Percentiles rank a stretch among this genome's conserved stretches.
Conservation (phyloP, 116 monocot genomes). For the Cymodocea nodosa region DNA sequence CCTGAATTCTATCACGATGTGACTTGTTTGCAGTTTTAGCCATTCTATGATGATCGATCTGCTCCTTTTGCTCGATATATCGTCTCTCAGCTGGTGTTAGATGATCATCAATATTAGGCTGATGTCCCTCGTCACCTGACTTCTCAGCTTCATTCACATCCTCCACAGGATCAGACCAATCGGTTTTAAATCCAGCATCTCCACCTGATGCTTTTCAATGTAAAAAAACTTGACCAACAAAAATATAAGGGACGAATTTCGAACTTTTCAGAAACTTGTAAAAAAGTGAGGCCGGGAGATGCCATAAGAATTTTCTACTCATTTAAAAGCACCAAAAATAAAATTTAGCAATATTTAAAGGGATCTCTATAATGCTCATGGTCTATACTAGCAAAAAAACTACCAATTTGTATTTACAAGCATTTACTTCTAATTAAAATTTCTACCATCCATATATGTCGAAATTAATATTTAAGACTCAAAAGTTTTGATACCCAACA, state of each 20-base stretch:
- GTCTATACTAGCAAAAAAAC: too few relatives aligned
- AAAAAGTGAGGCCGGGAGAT: too few relatives aligned
- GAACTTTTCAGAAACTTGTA: too few relatives aligned
- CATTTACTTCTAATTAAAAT: too few relatives aligned
- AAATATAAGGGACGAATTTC: background rate
- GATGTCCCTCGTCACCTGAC: constrained; percentile 23
- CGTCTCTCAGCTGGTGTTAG: constrained; percentile 85
- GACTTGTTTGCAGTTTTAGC: constrained; percentile 87
- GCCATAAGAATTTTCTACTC: too few relatives aligned
- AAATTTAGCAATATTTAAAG: too few relatives aligned
- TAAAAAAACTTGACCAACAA: background rate
- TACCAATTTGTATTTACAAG: too few relatives aligned
- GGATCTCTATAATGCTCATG: too few relatives aligned
- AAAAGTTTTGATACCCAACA: too few relatives aligned
- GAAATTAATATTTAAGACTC: too few relatives aligned
- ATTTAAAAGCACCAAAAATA: too few relatives aligned
- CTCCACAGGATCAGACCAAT: constrained; percentile 18
- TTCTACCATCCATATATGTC: too few relatives aligned
- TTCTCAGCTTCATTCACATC: constrained; percentile 30
- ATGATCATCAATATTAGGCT: constrained; percentile 22
- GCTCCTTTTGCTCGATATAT: constrained; percentile 81
- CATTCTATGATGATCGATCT: constrained; percentile 45
- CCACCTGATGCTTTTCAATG: constrained; percentile 26
- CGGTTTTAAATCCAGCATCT: constrained; percentile 18
- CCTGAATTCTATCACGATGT: constrained; percentile 80